These are phyloP conservation scores for Friedmanniomyces simplex DNA, from an alignment of 495 filamentous ascomycete genomes.

Conservation along the genomic window DNA sequence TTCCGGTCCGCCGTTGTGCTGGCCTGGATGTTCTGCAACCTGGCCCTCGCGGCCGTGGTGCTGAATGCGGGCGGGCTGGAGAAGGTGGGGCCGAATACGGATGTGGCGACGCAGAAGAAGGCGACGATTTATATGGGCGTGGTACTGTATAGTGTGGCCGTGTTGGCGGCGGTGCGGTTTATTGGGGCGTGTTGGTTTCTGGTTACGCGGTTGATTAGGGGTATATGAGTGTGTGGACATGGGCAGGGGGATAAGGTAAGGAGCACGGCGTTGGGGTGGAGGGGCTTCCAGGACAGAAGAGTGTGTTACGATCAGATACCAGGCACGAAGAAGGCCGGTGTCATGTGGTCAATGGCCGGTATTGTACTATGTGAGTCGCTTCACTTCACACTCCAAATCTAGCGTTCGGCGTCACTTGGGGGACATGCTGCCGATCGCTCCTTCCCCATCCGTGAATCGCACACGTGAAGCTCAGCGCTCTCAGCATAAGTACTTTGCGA, in stretches of 20 bases:
- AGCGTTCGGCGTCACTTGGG: too few relatives aligned
- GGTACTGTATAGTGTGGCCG: constrained; percentile 88
- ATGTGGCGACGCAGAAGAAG: constrained; percentile 38
- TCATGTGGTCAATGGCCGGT: too few relatives aligned
- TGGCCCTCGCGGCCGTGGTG: constrained; percentile 80
- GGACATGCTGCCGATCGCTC: too few relatives aligned
- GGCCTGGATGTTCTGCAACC: constrained; percentile 93
- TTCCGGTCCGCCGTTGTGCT: constrained; percentile 87
- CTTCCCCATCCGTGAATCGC: too few relatives aligned
- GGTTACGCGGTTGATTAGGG: constrained; percentile 77
- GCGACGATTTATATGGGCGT: constrained; percentile 76
- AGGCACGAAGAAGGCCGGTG: too few relatives aligned
- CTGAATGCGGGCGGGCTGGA: constrained; percentile 74
- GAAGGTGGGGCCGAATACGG: constrained; percentile 38
- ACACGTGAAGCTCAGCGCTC: too few relatives aligned
- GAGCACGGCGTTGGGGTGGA: not conserved
- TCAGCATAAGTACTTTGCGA: too few relatives aligned
- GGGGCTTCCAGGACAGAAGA: not conserved
- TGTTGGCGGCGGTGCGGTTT: constrained; percentile 77
- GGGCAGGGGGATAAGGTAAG: not conserved
- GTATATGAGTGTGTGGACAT: constrained; percentile 1
- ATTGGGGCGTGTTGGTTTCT: constrained; percentile 90
- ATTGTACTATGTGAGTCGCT: too few relatives aligned
- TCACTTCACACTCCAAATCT: too few relatives aligned
- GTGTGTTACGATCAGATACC: too few relatives aligned